phyloP scores from a whole-genome alignment of 129 eudicot genomes.

The Erigeron canadensis region DNA sequence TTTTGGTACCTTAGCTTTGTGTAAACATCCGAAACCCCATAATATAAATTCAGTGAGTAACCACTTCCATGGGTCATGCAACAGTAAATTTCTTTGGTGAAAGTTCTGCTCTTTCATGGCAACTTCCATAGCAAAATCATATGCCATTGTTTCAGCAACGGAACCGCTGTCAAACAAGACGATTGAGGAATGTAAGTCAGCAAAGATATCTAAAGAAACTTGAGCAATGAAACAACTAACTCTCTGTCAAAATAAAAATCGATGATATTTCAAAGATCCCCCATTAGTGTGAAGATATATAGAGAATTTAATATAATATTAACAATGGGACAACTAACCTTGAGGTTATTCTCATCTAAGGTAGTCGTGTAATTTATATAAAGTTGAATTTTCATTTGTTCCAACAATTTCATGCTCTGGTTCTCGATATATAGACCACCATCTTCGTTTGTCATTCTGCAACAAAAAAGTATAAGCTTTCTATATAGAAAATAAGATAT shows the following conservation, averaged over 20 bases:
- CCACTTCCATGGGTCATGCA: slow-evolving; percentile 90
- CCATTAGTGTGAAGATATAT: not conserved
- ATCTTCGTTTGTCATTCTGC: slow-evolving; percentile 78
- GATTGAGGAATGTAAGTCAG: slow-evolving; percentile 11
- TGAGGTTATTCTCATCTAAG: slow-evolving; percentile 64
- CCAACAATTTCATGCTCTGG: slow-evolving; percentile 92
- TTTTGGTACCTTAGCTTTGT: slow-evolving; percentile 64
- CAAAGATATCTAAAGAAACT: slow-evolving; percentile 6
- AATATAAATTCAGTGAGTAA: slow-evolving; percentile 71
- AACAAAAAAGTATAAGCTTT: slow-evolving; percentile 17
- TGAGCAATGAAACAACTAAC: not conserved
- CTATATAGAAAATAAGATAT: slow-evolving; percentile 4
- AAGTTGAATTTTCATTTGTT: slow-evolving; percentile 72
- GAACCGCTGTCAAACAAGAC: slow-evolving; percentile 55
- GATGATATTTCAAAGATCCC: not conserved
- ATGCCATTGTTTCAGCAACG: slow-evolving; percentile 88
- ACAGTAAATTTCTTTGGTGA: slow-evolving; percentile 62
- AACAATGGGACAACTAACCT: slow-evolving; percentile 40
- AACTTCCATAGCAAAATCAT: slow-evolving; percentile 77
- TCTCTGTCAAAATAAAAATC: not conserved
- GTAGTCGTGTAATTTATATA: slow-evolving; percentile 66
- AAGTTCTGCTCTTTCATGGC: slow-evolving; percentile 83
- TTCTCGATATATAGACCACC: slow-evolving; percentile 89
- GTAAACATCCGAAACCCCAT: slow-evolving; percentile 81
- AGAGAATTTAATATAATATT: not conserved